Conservation (phyloP, 306 rosid species). For the Acmispon strigosus region DNA sequence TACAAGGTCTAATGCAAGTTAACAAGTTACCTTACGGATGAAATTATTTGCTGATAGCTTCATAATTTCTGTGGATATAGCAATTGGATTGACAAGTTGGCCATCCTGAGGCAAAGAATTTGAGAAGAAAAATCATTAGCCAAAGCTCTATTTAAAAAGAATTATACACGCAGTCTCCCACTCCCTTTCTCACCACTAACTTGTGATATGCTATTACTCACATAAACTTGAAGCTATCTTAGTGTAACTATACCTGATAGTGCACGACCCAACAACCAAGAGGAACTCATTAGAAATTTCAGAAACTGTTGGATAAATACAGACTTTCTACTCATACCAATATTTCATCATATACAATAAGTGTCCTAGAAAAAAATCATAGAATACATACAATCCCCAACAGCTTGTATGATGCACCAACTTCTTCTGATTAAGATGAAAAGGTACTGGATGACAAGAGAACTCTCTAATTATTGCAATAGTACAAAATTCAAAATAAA, state of each 20-base stretch:
- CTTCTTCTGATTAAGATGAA: neutral
- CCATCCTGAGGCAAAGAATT: slow-evolving; percentile 46
- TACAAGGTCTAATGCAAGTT: slow-evolving; percentile 8
- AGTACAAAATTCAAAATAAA: neutral
- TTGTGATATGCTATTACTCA: neutral
- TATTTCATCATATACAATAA: neutral
- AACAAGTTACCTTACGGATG: slow-evolving; percentile 59
- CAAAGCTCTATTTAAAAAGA: neutral
- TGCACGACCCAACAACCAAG: neutral
- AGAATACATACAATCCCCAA: neutral
- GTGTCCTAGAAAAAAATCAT: neutral
- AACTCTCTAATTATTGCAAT: neutral
- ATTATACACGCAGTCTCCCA: neutral
- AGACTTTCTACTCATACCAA: neutral
- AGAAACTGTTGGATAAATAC: neutral
- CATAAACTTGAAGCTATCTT: neutral
- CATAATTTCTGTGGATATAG: slow-evolving; percentile 36
- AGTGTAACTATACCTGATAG: neutral
- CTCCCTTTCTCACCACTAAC: neutral
- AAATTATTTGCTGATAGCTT: slow-evolving; percentile 63
- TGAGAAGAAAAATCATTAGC: slow-evolving; percentile 14
- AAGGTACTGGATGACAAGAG: neutral
- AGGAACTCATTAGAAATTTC: neutral
- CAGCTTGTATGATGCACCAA: neutral
- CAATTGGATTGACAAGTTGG: slow-evolving; percentile 34